Evolutionary conservation across 768 basidiomycete species (phyloP).

Genomic region (Artomyces pyxidatus): DNA sequence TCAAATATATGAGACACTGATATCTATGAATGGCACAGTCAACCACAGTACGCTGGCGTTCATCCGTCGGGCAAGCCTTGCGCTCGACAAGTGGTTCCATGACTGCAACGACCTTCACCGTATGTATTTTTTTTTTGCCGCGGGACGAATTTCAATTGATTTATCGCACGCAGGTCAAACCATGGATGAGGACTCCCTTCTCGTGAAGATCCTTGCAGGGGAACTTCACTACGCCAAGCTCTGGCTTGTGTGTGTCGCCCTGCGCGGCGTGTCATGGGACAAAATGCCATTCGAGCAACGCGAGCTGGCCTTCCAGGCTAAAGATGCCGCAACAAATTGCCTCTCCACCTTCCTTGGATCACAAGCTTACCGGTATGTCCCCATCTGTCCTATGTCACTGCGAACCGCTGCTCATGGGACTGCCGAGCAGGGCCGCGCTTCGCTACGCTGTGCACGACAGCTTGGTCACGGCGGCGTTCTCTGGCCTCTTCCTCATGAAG

Average conservation of each 20-base stretch:
- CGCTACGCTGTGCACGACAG: conserved; percentile 91
- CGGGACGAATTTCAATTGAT: conserved; percentile 1
- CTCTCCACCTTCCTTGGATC: conserved; percentile 79
- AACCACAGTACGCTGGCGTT: conserved; percentile 80
- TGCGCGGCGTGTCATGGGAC: conserved; percentile 91
- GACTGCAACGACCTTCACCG: conserved; percentile 85
- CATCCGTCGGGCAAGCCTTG: conserved; percentile 78
- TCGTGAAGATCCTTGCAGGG: conserved; percentile 80
- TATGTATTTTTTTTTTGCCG: conserved; percentile 25
- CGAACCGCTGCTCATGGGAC: conserved; percentile 2
- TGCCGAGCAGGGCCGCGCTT: conserved; percentile 59
- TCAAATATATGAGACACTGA: conserved; percentile 87
- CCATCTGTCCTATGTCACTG: background rate
- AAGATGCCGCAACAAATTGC: conserved; percentile 84
- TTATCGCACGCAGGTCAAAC: conserved; percentile 43
- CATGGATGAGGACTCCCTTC: conserved; percentile 79
- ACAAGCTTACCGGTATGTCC: conserved; percentile 65
- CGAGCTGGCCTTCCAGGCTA: conserved; percentile 91
- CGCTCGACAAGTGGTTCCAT: conserved; percentile 85
- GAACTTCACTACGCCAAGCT: conserved; percentile 91
- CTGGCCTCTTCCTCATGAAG: conserved; percentile 85
- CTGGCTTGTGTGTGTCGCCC: conserved; percentile 89
- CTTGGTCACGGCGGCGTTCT: conserved; percentile 86
- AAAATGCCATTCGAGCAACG: conserved; percentile 95
- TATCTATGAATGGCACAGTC: conserved; percentile 79